Base-by-base conservation (phyloP, 768 basidiomycete species). In the Leucocoprinus sp. region DNA sequence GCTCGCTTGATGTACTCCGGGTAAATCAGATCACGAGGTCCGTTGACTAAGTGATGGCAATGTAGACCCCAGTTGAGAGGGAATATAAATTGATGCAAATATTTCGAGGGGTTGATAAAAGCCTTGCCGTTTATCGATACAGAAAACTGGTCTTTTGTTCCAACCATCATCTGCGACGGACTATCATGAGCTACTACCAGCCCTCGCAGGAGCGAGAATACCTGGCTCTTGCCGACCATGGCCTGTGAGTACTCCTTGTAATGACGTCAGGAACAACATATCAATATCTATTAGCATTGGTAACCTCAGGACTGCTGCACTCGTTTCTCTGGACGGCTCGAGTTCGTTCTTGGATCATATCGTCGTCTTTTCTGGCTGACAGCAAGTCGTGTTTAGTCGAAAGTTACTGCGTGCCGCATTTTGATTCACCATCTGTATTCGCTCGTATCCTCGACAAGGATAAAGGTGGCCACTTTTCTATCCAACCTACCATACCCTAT, bases 391-490 rank as follows among this genome's bases (percentile, higher is more conserved):
- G 14, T 40, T 21, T 36, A 90, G 86, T 95, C 52, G 93, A 95
- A 61, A 88, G 84, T 51, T 93, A 92, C 62, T 96, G 93, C 55
- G 75, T 93, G 21, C 92, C 92, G 1, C 73, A 93, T 66, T 95
- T 96, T 59, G 93, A 96, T 62, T 93, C 90, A 1, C 93, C 93
- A 3, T 91, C 87, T 14, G 72, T 95, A 39, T 95, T 93, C 52
- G 92, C 91, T 5, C 78, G 92, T 6, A 88, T 91, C 54, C 72
- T 92, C 5, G 88, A 92, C 68, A 89, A 89, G 56, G 66, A 89
- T 60, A 89, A 87, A 74, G 93, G 93, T 18, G 93, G 93, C 0
- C 93, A 96, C 60, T 95, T 93, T 62, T 88, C 85, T 7, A 81
- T 95, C 57, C 78, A 73, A n/a, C 90, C 89, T 0, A 75, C 73